A percentile compares a stretch with the other conserved stretches of the same genome.
Evolutionary conservation across 208 protist genomes (phyloP).

Genomic region (Trypanosoma melophagium): DNA sequence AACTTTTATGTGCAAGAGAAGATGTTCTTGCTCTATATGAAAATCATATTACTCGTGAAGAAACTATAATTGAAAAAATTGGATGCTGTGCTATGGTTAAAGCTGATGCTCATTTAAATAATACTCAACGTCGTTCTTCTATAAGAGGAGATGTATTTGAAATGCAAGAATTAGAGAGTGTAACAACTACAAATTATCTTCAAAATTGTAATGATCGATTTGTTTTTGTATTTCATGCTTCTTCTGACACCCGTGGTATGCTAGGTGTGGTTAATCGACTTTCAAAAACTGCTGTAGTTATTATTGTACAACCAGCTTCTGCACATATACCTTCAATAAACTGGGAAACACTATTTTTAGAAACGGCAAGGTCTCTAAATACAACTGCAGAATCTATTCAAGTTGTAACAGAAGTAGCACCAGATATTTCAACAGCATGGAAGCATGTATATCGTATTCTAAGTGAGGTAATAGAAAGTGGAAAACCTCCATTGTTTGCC

Average conservation of each 20-base stretch:
- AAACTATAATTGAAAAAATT: slow-evolving; percentile 57
- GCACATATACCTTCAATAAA: slow-evolving; percentile 62
- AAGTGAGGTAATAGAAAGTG: slow-evolving; percentile 42
- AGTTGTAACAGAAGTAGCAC: slow-evolving; percentile 41
- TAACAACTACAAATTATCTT: slow-evolving; percentile 50
- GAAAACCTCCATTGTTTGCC: slow-evolving; percentile 52
- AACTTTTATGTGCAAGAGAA: slow-evolving; percentile 53
- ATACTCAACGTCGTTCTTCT: slow-evolving; percentile 34
- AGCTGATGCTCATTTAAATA: slow-evolving; percentile 49
- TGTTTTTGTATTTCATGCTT: slow-evolving; percentile 80
- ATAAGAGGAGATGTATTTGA: slow-evolving; percentile 77
- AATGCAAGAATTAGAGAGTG: slow-evolving; percentile 63
- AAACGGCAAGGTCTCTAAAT: slow-evolving; percentile 53
- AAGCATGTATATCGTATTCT: slow-evolving; percentile 51
- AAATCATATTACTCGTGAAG: slow-evolving; percentile 51
- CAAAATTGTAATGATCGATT: slow-evolving; percentile 38
- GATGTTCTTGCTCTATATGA: slow-evolving; percentile 80
- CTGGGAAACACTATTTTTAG: slow-evolving; percentile 59
- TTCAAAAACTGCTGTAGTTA: slow-evolving; percentile 46
- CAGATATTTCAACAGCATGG: slow-evolving; percentile 68
- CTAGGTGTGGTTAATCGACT: slow-evolving; percentile 68
- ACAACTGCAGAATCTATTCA: slow-evolving; percentile 25
- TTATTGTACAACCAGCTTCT: slow-evolving; percentile 79
- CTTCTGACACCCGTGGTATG: slow-evolving; percentile 65
- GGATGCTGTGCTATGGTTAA: slow-evolving; percentile 72